These are phyloP conservation scores for Ustanciosporium gigantosporum DNA, from an alignment of 1,284 basidiomycete species.

Conservation along the genomic window DNA sequence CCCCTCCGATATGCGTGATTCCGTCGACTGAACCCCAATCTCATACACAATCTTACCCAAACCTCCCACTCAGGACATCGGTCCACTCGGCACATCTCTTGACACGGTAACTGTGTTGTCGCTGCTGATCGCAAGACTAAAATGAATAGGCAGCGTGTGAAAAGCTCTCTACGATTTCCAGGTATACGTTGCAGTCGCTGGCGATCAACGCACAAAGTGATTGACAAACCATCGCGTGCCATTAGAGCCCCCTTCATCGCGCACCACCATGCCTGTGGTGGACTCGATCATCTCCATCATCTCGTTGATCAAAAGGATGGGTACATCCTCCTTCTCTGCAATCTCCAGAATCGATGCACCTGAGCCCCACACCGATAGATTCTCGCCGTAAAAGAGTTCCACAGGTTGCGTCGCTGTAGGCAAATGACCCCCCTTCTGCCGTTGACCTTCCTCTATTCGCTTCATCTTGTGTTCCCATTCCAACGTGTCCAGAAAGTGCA, in stretches of 20 bases:
- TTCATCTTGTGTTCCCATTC: conserved; percentile 33
- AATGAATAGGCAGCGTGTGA: too few relatives aligned
- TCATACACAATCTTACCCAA: too few relatives aligned
- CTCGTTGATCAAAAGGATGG: conserved; percentile 46
- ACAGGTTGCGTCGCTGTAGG: conserved; percentile 19
- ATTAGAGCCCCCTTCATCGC: conserved; percentile 49
- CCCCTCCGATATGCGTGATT: too few relatives aligned
- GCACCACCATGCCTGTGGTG: conserved; percentile 35
- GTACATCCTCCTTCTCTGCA: conserved; percentile 40
- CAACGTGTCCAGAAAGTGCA: conserved; percentile 35
- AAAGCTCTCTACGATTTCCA: too few relatives aligned
- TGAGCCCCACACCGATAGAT: conserved; percentile 20
- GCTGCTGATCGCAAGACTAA: too few relatives aligned
- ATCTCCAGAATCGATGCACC: conserved; percentile 48
- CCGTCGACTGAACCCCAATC: too few relatives aligned
- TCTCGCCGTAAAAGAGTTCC: too few relatives aligned
- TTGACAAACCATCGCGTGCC: conserved; percentile 51
- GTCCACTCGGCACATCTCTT: too few relatives aligned
- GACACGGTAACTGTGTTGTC: too few relatives aligned
- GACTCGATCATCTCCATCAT: conserved; percentile 49
- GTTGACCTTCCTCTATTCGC: conserved; percentile 11
- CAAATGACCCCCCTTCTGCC: conserved; percentile 1
- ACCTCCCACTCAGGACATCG: too few relatives aligned
- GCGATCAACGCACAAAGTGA: conserved; percentile 28
- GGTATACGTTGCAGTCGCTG: too few relatives aligned